A percentile compares a stretch with the other conserved stretches of the same genome.
Conservation (phyloP, 2,329 filamentous ascomycete species). For the Pochonia chlamydosporia region DNA sequence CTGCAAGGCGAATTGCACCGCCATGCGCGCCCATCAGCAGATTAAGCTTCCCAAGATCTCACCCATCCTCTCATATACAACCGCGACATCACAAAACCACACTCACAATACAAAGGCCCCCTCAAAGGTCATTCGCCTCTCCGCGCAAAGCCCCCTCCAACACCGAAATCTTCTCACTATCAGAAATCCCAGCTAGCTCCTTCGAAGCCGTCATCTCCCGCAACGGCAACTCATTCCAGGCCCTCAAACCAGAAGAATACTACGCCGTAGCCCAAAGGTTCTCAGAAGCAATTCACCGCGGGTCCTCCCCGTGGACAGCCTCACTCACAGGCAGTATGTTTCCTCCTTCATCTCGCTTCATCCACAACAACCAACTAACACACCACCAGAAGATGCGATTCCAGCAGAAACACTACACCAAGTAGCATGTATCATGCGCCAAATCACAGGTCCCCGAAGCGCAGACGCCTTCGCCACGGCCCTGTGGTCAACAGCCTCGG, state of each 20-base stretch:
- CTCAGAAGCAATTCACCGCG: slow-evolving; percentile 14
- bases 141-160: slow-evolving; percentile 3
- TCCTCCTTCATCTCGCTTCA: background rate
- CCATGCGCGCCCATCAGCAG: background rate
- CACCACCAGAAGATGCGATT: slow-evolving; percentile 14
- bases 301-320: slow-evolving; percentile 14
- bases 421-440: slow-evolving; percentile 21
- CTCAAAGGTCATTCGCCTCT: slow-evolving; percentile 5
- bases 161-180: slow-evolving; percentile 15
- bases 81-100: background rate
- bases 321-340: slow-evolving; percentile 18
- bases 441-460: slow-evolving; percentile 7
- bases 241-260: slow-evolving; percentile 18
- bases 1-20: background rate
- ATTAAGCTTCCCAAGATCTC: no score
- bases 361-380: background rate
- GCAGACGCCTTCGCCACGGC: slow-evolving; percentile 13
- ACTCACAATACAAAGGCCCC: background rate
- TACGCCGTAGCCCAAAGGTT: slow-evolving; percentile 17
- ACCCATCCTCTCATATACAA: background rate
- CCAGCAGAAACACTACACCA: slow-evolving; percentile 18
- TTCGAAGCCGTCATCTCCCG: slow-evolving; percentile 16
- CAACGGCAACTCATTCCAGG: slow-evolving; percentile 11
- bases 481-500: slow-evolving; percentile 27
- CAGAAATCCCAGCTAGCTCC: slow-evolving; percentile 14